A percentile compares a stretch with the other conserved stretches of the same genome.
phyloP scores from a whole-genome alignment of 2,329 filamentous ascomycete species.

The Aspergillus novoparasiticus region DNA sequence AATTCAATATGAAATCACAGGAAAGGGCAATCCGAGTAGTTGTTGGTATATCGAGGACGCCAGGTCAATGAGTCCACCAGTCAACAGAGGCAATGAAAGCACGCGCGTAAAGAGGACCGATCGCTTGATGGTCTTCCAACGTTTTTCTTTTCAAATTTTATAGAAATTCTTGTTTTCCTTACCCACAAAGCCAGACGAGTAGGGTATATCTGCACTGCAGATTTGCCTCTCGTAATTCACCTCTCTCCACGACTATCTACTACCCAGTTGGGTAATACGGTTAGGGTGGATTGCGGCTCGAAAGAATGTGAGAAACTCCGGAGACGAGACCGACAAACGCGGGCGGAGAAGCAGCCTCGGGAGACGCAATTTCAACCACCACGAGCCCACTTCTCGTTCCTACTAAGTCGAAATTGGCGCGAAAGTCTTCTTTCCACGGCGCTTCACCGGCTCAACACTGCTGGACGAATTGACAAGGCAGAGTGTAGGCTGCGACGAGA shows the following conservation, averaged over 20 bases:
- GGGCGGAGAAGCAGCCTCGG: slow-evolving; percentile 25
- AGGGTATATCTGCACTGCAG: slow-evolving; percentile 36
- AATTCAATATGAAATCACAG: slow-evolving; percentile 19
- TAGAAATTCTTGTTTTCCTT: slow-evolving; percentile 7
- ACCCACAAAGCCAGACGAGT: slow-evolving; percentile 20
- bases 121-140: slow-evolving; percentile 6
- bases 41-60: slow-evolving; percentile 22
- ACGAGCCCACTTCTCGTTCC: slow-evolving; percentile 16
- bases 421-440: slow-evolving; percentile 7
- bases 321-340: slow-evolving; percentile 23
- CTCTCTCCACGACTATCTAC: slow-evolving; percentile 27
- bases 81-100: slow-evolving; percentile 17
- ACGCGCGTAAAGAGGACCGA: slow-evolving; percentile 5
- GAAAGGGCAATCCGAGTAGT: slow-evolving; percentile 13
- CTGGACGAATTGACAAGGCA: slow-evolving; percentile 25
- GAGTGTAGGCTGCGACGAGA: slow-evolving; percentile 18
- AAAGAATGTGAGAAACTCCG: slow-evolving; percentile 26
- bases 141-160: slow-evolving; percentile 17
- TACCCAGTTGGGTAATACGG: slow-evolving; percentile 25
- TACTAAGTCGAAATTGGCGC: neutral
- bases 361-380: slow-evolving; percentile 21
- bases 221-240: slow-evolving; percentile 22
- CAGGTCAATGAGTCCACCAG: slow-evolving; percentile 23
- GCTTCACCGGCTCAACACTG: slow-evolving; percentile 24
- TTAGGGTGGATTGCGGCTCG: slow-evolving; percentile 23